phyloP scores from a whole-genome alignment of 2,329 filamentous ascomycete species.

The Chrysoporthe austroafricana region DNA sequence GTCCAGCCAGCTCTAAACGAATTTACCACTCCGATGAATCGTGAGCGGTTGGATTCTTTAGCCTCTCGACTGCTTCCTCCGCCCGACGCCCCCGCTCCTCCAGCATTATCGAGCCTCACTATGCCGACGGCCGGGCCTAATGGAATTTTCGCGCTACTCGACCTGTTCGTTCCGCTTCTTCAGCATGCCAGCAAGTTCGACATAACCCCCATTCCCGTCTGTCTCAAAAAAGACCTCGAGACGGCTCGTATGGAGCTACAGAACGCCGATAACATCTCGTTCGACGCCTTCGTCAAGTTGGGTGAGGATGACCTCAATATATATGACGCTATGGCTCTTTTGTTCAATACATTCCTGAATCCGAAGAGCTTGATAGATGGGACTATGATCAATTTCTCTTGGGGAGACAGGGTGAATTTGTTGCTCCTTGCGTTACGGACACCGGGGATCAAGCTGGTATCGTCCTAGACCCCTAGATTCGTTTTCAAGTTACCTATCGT shows the following conservation, averaged over 20 bases:
- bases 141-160: not conserved
- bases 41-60: slow-evolving; percentile 1
- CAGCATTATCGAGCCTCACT: not conserved
- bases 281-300: slow-evolving; percentile 1
- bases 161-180: slow-evolving; percentile 6
- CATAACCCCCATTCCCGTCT: not conserved
- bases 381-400: not conserved
- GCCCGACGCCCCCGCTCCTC: not conserved
- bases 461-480: not conserved
- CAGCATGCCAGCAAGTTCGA: slow-evolving; percentile 5
- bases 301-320: slow-evolving; percentile 5
- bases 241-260: slow-evolving; percentile 10
- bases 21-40: not conserved
- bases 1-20: slow-evolving; percentile 1
- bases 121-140: not conserved
- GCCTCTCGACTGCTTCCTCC: not conserved
- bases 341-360: slow-evolving; percentile 8
- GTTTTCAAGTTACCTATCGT: slow-evolving; percentile 5
- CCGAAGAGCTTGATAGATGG: slow-evolving; percentile 5
- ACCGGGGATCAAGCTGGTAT: not conserved
- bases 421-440: not conserved
- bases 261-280: not conserved
- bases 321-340: slow-evolving; percentile 7
- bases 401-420: not conserved
- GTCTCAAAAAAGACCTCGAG: slow-evolving; percentile 5